Percentiles rank a stretch among this genome's conserved stretches.
Conservation (phyloP, 768 basidiomycete species). For the Mycena haematopus region DNA sequence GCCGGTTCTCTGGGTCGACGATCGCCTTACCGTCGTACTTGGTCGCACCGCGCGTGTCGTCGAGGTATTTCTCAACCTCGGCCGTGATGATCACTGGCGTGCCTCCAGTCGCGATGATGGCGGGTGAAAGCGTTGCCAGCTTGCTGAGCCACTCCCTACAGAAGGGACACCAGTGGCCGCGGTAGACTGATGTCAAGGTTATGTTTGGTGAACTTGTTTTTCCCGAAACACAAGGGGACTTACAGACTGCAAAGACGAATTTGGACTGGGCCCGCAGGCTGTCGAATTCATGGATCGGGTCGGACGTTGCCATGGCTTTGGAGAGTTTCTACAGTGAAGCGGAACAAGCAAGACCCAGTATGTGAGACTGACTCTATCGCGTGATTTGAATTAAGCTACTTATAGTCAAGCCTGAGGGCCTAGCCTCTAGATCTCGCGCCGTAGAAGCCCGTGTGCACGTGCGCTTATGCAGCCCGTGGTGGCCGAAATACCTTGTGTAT, state of each 20-base stretch:
- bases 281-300: constrained; percentile 9
- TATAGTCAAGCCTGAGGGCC: too few species aligned
- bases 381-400: too few species aligned
- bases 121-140: constrained; percentile 11
- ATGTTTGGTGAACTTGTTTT: constrained; percentile 11
- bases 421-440: too few species aligned
- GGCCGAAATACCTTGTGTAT: too few species aligned
- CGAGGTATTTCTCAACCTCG: constrained; percentile 10
- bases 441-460: too few species aligned
- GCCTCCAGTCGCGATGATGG: constrained; percentile 13
- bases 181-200: constrained; percentile 15
- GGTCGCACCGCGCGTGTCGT: constrained; percentile 10
- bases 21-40: constrained; percentile 13
- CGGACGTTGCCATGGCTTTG: constrained; percentile 10
- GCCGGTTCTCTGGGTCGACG: constrained; percentile 13
- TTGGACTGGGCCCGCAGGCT: constrained; percentile 10
- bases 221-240: constrained; percentile 9
- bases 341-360: constrained; percentile 10
- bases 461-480: too few species aligned
- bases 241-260: constrained; percentile 15
- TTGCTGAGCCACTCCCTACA: constrained; percentile 12
- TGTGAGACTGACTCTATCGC: too few species aligned
- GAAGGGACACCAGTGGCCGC: constrained; percentile 14
- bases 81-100: constrained; percentile 13
- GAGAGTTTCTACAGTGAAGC: constrained; percentile 8